Conservation (phyloP, 192 early-diverging fungal species). For the Jimgerdemannia flammicorona region DNA sequence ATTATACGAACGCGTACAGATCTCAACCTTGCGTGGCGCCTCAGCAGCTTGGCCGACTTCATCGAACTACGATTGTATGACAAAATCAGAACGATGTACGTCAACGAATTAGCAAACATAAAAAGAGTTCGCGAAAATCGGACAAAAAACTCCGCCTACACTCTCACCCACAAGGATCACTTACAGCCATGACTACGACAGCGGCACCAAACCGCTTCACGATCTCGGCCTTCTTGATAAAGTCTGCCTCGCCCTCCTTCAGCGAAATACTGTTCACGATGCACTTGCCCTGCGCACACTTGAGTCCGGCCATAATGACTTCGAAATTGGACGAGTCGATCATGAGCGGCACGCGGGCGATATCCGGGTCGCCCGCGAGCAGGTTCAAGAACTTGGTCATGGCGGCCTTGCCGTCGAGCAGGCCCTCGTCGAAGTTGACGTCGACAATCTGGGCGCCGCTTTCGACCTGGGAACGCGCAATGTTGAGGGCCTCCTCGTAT, state of each 20-base stretch:
- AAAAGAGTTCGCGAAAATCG: not conserved
- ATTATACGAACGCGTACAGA: conserved; percentile 88
- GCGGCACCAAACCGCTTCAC: conserved; percentile 91
- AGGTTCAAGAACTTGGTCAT: conserved; percentile 95
- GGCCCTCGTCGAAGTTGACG: conserved; percentile 95
- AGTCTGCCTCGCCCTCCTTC: conserved; percentile 93
- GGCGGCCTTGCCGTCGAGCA: conserved; percentile 90
- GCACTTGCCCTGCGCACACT: conserved; percentile 96
- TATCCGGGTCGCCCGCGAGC: conserved; percentile 91
- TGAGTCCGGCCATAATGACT: conserved; percentile 92
- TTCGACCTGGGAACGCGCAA: conserved; percentile 92
- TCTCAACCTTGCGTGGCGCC: conserved; percentile 78
- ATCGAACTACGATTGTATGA: conserved; percentile 59
- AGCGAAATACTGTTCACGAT: conserved; percentile 97
- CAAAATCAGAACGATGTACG: not conserved
- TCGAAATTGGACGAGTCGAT: conserved; percentile 97
- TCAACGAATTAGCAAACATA: not conserved
- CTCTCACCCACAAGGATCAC: conserved; percentile 7
- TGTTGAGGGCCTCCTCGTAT: conserved; percentile 92
- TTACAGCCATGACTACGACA: conserved; percentile 92
- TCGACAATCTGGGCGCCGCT: conserved; percentile 94
- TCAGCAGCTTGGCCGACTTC: conserved; percentile 91
- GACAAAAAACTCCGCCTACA: conserved; percentile 6
- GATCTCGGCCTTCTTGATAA: conserved; percentile 85
- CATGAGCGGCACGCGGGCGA: conserved; percentile 85